These are phyloP conservation scores for Rhodofomes roseus DNA, from an alignment of 1,284 basidiomycete species.

Conservation along the genomic window DNA sequence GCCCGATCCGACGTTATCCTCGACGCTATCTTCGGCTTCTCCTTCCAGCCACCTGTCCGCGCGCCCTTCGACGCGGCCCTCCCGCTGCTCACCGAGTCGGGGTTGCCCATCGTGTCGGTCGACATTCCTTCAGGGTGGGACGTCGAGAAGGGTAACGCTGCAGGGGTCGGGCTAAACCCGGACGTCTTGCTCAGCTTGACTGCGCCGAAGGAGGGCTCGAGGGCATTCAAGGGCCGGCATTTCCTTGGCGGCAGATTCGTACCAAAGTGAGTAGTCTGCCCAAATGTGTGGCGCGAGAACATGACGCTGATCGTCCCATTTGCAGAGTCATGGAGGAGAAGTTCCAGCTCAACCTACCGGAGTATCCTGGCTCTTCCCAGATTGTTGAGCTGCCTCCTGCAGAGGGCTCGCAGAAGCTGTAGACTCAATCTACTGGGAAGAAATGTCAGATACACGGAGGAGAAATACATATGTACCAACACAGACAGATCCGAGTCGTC, in stretches of 20 bases:
- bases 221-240: constrained; percentile 76
- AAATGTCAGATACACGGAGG: no score
- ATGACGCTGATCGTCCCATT: neutral
- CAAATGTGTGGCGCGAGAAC: neutral
- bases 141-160: constrained; percentile 74
- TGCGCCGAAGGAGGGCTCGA: constrained; percentile 88
- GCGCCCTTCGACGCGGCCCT: constrained; percentile 84
- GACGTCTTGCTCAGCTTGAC: constrained; percentile 88
- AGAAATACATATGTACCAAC: no score
- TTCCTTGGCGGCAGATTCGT: constrained; percentile 94
- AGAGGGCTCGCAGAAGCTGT: constrained; percentile 26
- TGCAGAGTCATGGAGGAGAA: constrained; percentile 61
- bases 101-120: constrained; percentile 81
- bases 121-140: constrained; percentile 98
- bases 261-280: constrained; percentile 52
- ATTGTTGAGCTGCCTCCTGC: constrained; percentile 64
- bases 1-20: constrained; percentile 78
- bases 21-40: constrained; percentile 98
- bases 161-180: constrained; percentile 59
- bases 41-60: constrained; percentile 86
- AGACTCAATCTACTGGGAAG: neutral
- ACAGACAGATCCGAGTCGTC: no score
- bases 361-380: constrained; percentile 74
- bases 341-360: constrained; percentile 73
- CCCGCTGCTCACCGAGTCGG: constrained; percentile 58